Evolutionary conservation across 345 rosid species (phyloP).

Genomic region (Eucalyptus curtisii): DNA sequence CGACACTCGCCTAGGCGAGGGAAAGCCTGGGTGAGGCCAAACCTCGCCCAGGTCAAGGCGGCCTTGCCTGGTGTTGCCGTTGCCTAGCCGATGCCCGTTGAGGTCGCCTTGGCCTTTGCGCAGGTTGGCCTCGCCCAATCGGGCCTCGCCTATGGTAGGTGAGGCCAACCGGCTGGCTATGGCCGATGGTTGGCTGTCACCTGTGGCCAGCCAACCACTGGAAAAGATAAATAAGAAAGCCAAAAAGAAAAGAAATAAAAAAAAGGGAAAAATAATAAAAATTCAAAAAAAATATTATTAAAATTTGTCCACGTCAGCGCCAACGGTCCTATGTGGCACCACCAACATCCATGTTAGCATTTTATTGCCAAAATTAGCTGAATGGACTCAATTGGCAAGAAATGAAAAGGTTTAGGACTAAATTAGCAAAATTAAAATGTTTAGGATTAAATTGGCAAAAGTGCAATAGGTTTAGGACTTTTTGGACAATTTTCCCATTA

Average conservation of each 20-base stretch:
- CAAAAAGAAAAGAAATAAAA: too few relatives aligned
- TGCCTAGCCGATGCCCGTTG: accelerated
- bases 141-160: accelerated
- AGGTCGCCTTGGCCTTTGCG: accelerated
- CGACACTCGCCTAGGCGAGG: accelerated
- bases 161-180: accelerated
- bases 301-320: accelerated
- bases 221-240: too few relatives aligned
- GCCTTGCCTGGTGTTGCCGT: accelerated
- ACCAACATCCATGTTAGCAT: accelerated
- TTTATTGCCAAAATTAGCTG: accelerated
- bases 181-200: accelerated
- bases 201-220: accelerated
- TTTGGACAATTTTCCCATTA: too few relatives aligned
- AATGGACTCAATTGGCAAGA: accelerated
- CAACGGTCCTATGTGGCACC: accelerated
- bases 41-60: accelerated
- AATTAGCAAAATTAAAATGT: too few relatives aligned
- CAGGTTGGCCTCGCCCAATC: accelerated
- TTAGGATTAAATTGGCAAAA: accelerated
- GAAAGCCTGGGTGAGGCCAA: accelerated
- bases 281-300: too few relatives aligned
- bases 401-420: accelerated
- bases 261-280: too few relatives aligned
- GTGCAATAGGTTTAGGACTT: accelerated